Percentiles rank a stretch among this genome's conserved stretches.
Conservation (phyloP, 805 yeast genomes). For the Cyberlindnera samutprakarnensis region DNA sequence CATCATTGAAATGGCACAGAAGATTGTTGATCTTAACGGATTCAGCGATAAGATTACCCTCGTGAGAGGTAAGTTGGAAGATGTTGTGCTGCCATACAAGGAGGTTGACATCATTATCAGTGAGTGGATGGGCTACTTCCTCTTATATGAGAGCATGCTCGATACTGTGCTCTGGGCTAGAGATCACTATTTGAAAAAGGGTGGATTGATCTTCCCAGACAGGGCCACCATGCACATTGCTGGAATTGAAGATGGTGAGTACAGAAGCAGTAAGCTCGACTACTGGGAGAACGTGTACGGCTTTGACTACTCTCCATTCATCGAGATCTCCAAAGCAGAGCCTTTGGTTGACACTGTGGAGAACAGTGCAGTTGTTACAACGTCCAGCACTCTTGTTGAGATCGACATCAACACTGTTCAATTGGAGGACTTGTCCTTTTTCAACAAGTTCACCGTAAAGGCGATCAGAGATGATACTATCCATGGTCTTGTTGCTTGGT, state of each 20-base stretch:
- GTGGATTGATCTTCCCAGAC: slow-evolving; percentile 93
- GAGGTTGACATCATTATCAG: slow-evolving; percentile 91
- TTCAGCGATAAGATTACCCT: slow-evolving; percentile 79
- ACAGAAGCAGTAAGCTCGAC: slow-evolving; percentile 83
- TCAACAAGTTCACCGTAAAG: slow-evolving; percentile 56
- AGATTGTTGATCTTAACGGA: slow-evolving; percentile 80
- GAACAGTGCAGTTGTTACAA: slow-evolving; percentile 65
- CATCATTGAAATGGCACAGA: slow-evolving; percentile 92
- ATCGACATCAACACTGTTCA: slow-evolving; percentile 87
- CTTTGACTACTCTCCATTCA: slow-evolving; percentile 89
- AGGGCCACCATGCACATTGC: slow-evolving; percentile 86
- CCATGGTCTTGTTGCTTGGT: slow-evolving; percentile 92
- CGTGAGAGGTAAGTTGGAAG: slow-evolving; percentile 90
- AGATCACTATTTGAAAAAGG: slow-evolving; percentile 70
- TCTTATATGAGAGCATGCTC: slow-evolving; percentile 94
- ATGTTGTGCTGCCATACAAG: slow-evolving; percentile 75
- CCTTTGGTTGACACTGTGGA: slow-evolving; percentile 97
- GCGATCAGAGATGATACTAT: slow-evolving; percentile 75
- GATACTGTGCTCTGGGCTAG: slow-evolving; percentile 94
- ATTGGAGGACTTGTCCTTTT: slow-evolving; percentile 74
- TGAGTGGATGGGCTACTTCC: slow-evolving; percentile 99
- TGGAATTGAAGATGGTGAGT: slow-evolving; percentile 87
- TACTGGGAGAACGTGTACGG: slow-evolving; percentile 98
- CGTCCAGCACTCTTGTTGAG: slow-evolving; percentile 61
- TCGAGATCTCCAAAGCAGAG: slow-evolving; percentile 78